Conservation (phyloP, 108 stramenopile genomes). For the Cyclotella sp. region DNA sequence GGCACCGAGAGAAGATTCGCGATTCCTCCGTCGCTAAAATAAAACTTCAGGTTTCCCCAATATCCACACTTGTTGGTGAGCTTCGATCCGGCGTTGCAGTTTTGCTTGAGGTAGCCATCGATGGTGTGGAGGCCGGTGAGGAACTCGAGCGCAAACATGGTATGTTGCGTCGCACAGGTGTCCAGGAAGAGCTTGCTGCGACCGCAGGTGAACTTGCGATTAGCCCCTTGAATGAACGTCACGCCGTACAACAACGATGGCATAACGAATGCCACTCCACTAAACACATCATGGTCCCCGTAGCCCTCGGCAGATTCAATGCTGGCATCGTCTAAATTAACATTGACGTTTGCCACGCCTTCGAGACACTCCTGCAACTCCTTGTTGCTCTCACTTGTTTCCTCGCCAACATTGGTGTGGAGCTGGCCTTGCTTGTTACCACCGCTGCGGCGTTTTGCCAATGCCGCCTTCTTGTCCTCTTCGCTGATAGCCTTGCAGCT, state of each 20-base stretch:
- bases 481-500: not conserved
- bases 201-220: not conserved
- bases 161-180: conserved; percentile 10
- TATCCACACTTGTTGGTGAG: not conserved
- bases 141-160: not conserved
- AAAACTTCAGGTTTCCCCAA: not conserved
- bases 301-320: not conserved
- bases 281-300: not conserved
- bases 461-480: not conserved
- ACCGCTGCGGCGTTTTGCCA: not conserved
- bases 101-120: not conserved
- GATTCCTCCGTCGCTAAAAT: not conserved
- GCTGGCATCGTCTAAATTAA: not conserved
- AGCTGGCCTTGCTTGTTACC: not conserved
- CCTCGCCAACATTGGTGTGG: not conserved
- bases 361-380: conserved; percentile 7
- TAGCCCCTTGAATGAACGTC: not conserved
- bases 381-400: not conserved
- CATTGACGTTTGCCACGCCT: no score
- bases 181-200: no score
- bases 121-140: not conserved
- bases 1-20: conserved; percentile 20
- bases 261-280: no score
- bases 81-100: conserved; percentile 17
- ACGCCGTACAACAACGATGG: no score